These are phyloP conservation scores for Takakia lepidozioides DNA, from an alignment of 225 moss, liverwort and hornwort species.

Conservation along the genomic window DNA sequence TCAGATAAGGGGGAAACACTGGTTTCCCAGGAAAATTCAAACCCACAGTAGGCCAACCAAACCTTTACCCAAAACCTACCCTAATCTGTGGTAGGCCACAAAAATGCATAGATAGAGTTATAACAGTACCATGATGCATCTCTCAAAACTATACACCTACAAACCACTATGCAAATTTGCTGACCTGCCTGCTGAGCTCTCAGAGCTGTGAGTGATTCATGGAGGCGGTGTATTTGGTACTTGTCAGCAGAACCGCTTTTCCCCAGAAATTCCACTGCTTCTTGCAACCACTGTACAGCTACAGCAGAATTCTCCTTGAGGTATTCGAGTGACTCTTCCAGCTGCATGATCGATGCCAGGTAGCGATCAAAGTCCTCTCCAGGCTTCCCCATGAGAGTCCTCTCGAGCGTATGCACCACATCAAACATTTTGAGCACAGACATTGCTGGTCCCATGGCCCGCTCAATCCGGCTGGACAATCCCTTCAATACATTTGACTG, in stretches of 20 bases:
- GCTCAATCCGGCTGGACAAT: conserved; percentile 9
- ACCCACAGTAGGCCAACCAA: too few relatives aligned
- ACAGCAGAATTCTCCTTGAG: conserved; percentile 28
- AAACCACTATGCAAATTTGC: too few relatives aligned
- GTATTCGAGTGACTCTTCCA: conserved; percentile 40
- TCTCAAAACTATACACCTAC: too few relatives aligned
- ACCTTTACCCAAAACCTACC: too few relatives aligned
- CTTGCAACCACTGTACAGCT: conserved; percentile 6
- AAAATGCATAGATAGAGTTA: too few relatives aligned
- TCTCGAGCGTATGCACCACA: conserved; percentile 33
- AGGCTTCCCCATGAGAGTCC: not conserved
- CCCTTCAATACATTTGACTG: too few relatives aligned
- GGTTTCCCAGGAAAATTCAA: too few relatives aligned
- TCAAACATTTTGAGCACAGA: conserved; percentile 51
- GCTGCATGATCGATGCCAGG: conserved; percentile 36
- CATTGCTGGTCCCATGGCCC: conserved; percentile 41
- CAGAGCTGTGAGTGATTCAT: conserved; percentile 38
- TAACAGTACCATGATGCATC: too few relatives aligned
- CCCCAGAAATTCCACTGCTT: too few relatives aligned
- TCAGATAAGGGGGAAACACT: too few relatives aligned
- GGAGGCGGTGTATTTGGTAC: conserved; percentile 22
- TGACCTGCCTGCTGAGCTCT: conserved; percentile 42
- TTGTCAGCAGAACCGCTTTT: too few relatives aligned
- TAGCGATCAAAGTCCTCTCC: conserved; percentile 40
- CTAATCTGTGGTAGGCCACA: too few relatives aligned